Base-by-base conservation (phyloP, 768 basidiomycete species). In the Exsudoporus frostii region DNA sequence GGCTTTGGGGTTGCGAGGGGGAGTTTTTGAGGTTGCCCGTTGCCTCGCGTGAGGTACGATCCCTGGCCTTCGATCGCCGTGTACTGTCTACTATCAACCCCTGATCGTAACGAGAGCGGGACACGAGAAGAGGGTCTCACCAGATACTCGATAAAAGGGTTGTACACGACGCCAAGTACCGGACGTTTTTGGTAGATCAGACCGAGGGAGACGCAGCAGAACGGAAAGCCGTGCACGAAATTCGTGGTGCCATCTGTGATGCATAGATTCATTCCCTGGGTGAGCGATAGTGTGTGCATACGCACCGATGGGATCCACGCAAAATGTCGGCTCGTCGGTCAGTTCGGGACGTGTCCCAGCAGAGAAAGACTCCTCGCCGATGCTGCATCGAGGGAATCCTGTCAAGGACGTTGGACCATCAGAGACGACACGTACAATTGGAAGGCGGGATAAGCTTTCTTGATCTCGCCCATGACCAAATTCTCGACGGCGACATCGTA, bases 361-460 rank as follows among this genome's bases (percentile, higher is more conserved):
- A 9, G 91, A 84, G 60, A 88, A 94, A 0, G 89, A 89, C 73
- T 98, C 96, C 66, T 99, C 96, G 51, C 96, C 96, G 53, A 98
- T 91, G 71, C 92, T 95, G 54, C 36, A 27, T 38, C 29, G 10
- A 40, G 7, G 0, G 17, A 17, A 17, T 46, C 22, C 14, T 10
- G 30, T 55, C 29, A 49, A 15, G 22, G 14, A 7, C 6, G 29
- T 36, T 22, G 24, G 11, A 33, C 6, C 22, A 33, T 50, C n/a
- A 20, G 25, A 51, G 27, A 51, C 0, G 34, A 3, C 25, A 78
- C 90, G 67, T 66, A 94, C 93, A 97, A 96, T 58, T 85, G 74
- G 70, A 92, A 95, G 3, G 71, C 58, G 0, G 93, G 92, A 68
- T 90, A 95, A 46, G 73, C 76, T 24, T 71, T 69, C 29, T 75